Evolutionary conservation across 495 filamentous ascomycete species (phyloP).

Genomic region (Darksidea phi): DNA sequence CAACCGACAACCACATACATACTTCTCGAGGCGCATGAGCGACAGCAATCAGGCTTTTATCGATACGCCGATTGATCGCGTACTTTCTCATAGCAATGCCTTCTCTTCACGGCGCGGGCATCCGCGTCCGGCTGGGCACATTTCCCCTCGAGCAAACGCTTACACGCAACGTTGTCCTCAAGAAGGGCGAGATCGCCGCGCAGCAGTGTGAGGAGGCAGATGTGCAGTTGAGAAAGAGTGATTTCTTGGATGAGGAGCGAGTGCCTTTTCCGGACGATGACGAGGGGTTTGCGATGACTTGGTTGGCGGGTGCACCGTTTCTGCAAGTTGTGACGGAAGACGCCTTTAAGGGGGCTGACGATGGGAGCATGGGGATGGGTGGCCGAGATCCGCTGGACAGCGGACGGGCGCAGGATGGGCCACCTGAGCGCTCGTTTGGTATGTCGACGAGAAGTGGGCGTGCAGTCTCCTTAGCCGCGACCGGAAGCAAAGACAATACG

Average conservation of each 20-base stretch:
- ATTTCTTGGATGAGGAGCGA: slow-evolving; percentile 11
- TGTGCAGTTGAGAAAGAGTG: slow-evolving; percentile 5
- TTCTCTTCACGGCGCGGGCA: slow-evolving; percentile 8
- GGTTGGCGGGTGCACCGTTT: slow-evolving; percentile 29
- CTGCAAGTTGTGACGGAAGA: slow-evolving; percentile 32
- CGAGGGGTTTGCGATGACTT: slow-evolving; percentile 10
- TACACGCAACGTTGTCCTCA: slow-evolving; percentile 3
- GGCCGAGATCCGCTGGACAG: not conserved
- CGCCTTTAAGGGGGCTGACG: slow-evolving; percentile 15
- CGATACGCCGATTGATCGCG: no score
- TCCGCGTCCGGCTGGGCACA: slow-evolving; percentile 18
- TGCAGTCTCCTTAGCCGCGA: not conserved
- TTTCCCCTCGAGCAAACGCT: slow-evolving; percentile 18
- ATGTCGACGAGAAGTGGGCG: not conserved
- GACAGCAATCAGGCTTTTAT: no score
- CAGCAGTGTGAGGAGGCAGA: slow-evolving; percentile 7
- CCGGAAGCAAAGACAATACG: not conserved
- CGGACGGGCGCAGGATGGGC: not conserved
- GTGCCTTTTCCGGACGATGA: slow-evolving; percentile 24
- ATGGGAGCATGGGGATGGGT: not conserved
- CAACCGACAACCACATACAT: no score
- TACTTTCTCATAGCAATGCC: slow-evolving; percentile 17
- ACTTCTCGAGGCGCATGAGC: no score
- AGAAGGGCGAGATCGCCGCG: slow-evolving; percentile 1
- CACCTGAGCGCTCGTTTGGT: no score